Conservation (phyloP, 176 grass and related monocot species). For the Rhynchospora breviuscula region DNA sequence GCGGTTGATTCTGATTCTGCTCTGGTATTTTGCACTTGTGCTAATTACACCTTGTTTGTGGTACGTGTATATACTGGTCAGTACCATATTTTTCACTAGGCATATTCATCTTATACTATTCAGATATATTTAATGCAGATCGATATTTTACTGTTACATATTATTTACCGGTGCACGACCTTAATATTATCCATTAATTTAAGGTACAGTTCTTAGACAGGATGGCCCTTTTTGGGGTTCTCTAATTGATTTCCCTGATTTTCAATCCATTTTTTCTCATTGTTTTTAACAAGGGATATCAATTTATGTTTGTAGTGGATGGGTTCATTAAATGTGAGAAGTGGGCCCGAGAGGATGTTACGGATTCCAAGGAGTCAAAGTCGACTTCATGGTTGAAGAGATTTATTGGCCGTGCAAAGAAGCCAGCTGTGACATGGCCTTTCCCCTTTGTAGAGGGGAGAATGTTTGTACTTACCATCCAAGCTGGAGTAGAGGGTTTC, state of each 20-base stretch:
- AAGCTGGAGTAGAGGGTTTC: conserved; percentile 96
- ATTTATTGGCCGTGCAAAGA: conserved; percentile 98
- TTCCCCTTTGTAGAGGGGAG: conserved; percentile 89
- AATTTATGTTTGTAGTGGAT: conserved; percentile 63
- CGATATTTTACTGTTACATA: not conserved
- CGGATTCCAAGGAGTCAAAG: conserved; percentile 83
- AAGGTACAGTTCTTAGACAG: not conserved
- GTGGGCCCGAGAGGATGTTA: conserved; percentile 69
- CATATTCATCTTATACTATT: not conserved
- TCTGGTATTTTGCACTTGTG: not conserved
- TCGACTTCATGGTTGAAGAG: conserved; percentile 90
- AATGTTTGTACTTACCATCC: conserved; percentile 91
- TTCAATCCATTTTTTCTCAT: conserved; percentile 39
- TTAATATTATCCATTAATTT: not conserved
- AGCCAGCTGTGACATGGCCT: conserved; percentile 85
- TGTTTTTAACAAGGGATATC: conserved; percentile 33
- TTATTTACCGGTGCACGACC: not conserved
- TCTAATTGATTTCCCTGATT: conserved; percentile 22
- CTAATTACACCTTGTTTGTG: not conserved
- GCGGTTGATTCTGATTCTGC: conserved; percentile 3
- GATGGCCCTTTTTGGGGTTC: conserved; percentile 2
- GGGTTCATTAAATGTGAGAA: conserved; percentile 99
- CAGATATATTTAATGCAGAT: not conserved
- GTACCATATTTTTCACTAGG: not conserved
- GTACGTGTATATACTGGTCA: not conserved